These are phyloP conservation scores for Cladosporium sp. DNA, from an alignment of 2,329 filamentous ascomycete species.

Conservation along the genomic window DNA sequence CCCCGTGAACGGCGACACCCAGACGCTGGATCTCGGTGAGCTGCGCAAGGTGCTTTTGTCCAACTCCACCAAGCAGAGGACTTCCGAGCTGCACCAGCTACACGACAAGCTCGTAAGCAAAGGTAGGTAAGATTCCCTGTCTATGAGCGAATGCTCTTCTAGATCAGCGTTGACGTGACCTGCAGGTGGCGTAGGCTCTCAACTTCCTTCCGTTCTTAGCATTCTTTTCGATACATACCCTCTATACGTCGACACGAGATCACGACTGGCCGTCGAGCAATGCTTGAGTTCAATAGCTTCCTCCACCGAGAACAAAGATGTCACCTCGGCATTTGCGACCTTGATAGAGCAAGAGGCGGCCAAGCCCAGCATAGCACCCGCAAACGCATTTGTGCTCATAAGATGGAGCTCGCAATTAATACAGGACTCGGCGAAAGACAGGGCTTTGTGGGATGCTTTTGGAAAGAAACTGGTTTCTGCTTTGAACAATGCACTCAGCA, in stretches of 20 bases:
- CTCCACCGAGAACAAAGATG: constrained; percentile 51
- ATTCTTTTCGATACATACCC: constrained; percentile 84
- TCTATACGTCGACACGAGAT: constrained; percentile 80
- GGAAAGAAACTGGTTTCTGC: constrained; percentile 63
- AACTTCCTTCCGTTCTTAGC: constrained; percentile 45
- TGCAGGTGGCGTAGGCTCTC: constrained; percentile 15
- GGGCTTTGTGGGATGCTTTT: constrained; percentile 60
- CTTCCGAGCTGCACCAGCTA: constrained; percentile 41
- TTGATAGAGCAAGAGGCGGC: constrained; percentile 67
- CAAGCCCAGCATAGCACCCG: constrained; percentile 72
- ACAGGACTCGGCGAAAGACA: constrained; percentile 60
- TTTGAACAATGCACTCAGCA: constrained; percentile 71
- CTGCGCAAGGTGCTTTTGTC: constrained; percentile 38
- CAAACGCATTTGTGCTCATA: constrained; percentile 80
- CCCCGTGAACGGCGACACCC: constrained; percentile 19
- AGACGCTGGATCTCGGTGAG: constrained; percentile 21
- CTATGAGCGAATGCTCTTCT: constrained; percentile 9
- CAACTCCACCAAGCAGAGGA: constrained; percentile 47
- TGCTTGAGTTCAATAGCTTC: constrained; percentile 69
- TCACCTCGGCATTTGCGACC: constrained; percentile 61
- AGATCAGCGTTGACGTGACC: not conserved
- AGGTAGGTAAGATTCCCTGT: constrained; percentile 33
- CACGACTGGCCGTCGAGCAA: constrained; percentile 75
- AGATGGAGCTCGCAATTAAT: constrained; percentile 86
- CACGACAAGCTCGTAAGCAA: constrained; percentile 41